Conservation (phyloP, 495 filamentous ascomycete genomes). For the Talaromyces stipitatus region DNA sequence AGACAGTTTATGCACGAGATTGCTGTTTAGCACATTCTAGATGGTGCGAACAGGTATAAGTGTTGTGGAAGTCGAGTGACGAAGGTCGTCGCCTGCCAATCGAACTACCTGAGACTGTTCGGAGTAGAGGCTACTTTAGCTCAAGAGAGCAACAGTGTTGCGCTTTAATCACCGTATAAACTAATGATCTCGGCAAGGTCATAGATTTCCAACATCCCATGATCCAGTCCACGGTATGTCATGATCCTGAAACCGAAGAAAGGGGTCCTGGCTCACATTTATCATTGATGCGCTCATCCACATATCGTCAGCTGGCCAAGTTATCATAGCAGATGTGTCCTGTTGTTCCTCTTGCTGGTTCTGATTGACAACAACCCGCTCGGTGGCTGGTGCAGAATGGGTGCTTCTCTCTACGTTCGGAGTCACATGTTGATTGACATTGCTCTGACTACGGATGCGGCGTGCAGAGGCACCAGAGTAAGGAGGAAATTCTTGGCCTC, state of each 20-base stretch:
- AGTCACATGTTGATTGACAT: neutral
- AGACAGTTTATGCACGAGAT: constrained; percentile 16
- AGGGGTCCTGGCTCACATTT: constrained; percentile 20
- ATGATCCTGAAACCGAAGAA: constrained; percentile 23
- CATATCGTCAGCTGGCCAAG: constrained; percentile 3
- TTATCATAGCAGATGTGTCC: neutral
- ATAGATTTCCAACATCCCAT: constrained; percentile 20
- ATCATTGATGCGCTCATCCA: constrained; percentile 26
- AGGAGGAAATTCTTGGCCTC: constrained; percentile 6
- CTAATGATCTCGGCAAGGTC: neutral
- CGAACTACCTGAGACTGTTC: constrained; percentile 16
- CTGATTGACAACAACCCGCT: neutral
- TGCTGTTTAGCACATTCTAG: constrained; percentile 29
- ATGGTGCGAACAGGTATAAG: constrained; percentile 37
- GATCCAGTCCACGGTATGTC: constrained; percentile 17
- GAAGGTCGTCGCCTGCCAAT: constrained; percentile 22
- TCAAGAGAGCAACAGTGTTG: constrained; percentile 15
- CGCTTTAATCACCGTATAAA: no score
- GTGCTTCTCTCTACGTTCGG: neutral
- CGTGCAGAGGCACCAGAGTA: neutral
- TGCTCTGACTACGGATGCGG: neutral
- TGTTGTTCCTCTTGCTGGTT: neutral
- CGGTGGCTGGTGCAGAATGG: neutral
- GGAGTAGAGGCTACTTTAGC: constrained; percentile 17
- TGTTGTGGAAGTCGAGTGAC: constrained; percentile 20